These are phyloP conservation scores for Russula lepida DNA, from an alignment of 768 basidiomycete genomes.

Conservation along the genomic window DNA sequence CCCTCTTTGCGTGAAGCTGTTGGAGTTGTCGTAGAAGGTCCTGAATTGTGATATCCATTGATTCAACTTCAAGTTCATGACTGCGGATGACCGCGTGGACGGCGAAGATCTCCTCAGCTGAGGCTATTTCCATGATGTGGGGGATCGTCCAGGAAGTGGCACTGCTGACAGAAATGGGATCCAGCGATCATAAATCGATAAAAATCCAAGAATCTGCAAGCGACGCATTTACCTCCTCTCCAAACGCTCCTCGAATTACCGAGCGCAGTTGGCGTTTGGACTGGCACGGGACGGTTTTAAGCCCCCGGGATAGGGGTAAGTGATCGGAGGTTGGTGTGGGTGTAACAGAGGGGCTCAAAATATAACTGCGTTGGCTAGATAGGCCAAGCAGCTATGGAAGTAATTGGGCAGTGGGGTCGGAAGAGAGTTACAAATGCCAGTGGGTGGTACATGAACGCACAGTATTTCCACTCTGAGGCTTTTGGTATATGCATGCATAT, in stretches of 20 bases:
- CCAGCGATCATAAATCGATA: not conserved
- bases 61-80: constrained; percentile 36
- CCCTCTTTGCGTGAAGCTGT: constrained; percentile 36
- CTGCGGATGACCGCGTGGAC: constrained; percentile 21
- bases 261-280: not conserved
- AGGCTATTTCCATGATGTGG: not conserved
- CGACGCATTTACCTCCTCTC: not conserved
- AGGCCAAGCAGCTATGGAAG: not conserved
- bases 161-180: not conserved
- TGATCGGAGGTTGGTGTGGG: not conserved
- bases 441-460: not conserved
- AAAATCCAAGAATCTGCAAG: not conserved
- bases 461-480: not conserved
- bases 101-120: constrained; percentile 20
- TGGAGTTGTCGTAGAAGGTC: constrained; percentile 33
- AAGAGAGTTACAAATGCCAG: not conserved
- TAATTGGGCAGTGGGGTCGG: not conserved
- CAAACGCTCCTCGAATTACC: not conserved
- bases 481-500: not conserved
- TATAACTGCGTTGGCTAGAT: not conserved
- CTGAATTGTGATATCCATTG: constrained; percentile 38
- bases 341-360: not conserved
- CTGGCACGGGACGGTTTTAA: not conserved
- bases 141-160: not conserved
- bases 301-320: not conserved